phyloP scores from a whole-genome alignment of 1,139 yeast genomes.

The Scheffersomyces cryptocercus region DNA sequence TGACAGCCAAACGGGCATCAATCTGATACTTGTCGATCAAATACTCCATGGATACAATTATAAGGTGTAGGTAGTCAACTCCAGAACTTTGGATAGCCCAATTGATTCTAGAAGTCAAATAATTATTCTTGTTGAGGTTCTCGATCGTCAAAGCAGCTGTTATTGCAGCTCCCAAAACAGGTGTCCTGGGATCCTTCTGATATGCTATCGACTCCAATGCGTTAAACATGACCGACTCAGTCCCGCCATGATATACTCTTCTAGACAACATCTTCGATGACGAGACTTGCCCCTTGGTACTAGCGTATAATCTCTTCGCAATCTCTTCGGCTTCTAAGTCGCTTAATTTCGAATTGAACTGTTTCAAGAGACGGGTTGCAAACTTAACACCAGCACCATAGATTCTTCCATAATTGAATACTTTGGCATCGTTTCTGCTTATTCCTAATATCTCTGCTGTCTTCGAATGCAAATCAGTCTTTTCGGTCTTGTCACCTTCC shows the following conservation, averaged over 20 bases:
- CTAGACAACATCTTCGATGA: slow-evolving; percentile 29
- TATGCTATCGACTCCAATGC: slow-evolving; percentile 85
- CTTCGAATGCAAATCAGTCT: slow-evolving; percentile 93
- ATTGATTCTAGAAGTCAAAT: slow-evolving; percentile 86
- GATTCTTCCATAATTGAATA: slow-evolving; percentile 94
- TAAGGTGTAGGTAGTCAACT: slow-evolving; percentile 87
- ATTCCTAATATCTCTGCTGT: slow-evolving; percentile 91
- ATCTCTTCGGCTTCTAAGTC: slow-evolving; percentile 68
- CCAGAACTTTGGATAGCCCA: slow-evolving; percentile 99
- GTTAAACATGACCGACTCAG: slow-evolving; percentile 91
- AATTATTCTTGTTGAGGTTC: slow-evolving; percentile 65
- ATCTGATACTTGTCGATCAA: slow-evolving; percentile 62
- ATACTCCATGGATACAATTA: slow-evolving; percentile 87
- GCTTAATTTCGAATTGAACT: slow-evolving; percentile 72
- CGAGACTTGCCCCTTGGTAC: slow-evolving; percentile 74
- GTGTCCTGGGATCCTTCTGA: slow-evolving; percentile 82
- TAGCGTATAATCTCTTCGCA: slow-evolving; percentile 69
- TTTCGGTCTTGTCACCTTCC: slow-evolving; percentile 89
- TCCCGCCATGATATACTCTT: slow-evolving; percentile 81
- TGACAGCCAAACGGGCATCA: slow-evolving; percentile 78
- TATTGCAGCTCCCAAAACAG: slow-evolving; percentile 90
- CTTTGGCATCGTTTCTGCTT: slow-evolving; percentile 87
- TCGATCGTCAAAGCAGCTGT: slow-evolving; percentile 76
- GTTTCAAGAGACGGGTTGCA: slow-evolving; percentile 78
- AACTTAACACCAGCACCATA: slow-evolving; percentile 96